phyloP scores from a whole-genome alignment of 352 stramenopile species.

The Stramenopiles sp. region DNA sequence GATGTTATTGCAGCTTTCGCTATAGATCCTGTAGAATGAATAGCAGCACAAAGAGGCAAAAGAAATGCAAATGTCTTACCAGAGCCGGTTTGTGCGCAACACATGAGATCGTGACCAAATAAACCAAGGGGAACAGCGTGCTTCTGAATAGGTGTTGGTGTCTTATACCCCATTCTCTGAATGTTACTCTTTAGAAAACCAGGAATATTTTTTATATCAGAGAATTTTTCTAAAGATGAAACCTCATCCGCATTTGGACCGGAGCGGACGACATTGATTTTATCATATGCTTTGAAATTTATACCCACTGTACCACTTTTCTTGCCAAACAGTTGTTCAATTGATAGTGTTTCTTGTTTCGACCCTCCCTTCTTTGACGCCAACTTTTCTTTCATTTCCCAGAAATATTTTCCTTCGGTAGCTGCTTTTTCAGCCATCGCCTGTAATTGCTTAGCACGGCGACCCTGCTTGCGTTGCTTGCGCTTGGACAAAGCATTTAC shows the following conservation, averaged over 20 bases:
- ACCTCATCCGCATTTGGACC: slow-evolving; percentile 40
- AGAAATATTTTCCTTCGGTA: too few species aligned
- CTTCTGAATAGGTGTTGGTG: slow-evolving; percentile 93
- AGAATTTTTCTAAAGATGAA: slow-evolving; percentile 51
- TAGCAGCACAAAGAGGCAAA: too few species aligned
- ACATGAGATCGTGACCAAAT: slow-evolving; percentile 81
- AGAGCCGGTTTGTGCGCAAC: slow-evolving; percentile 77
- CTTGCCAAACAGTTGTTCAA: slow-evolving; percentile 57
- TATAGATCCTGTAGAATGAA: too few species aligned
- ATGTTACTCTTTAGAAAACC: slow-evolving; percentile 57
- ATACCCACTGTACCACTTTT: slow-evolving; percentile 46
- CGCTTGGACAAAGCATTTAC: too few species aligned
- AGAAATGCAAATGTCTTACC: slow-evolving; percentile 79
- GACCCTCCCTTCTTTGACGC: too few species aligned
- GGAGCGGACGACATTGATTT: slow-evolving; percentile 79
- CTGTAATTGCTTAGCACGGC: too few species aligned
- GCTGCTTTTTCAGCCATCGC: too few species aligned
- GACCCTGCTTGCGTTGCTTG: too few species aligned
- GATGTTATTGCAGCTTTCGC: too few species aligned
- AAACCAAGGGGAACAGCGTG: slow-evolving; percentile 85
- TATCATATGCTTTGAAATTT: slow-evolving; percentile 92
- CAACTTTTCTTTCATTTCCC: too few species aligned
- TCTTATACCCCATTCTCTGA: slow-evolving; percentile 58
- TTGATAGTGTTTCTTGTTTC: too few species aligned
- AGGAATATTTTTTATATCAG: slow-evolving; percentile 34